Percentiles rank a stretch among this genome's conserved stretches.
phyloP scores from a whole-genome alignment of 1,284 basidiomycete genomes.

The Sanghuangporus baumii region DNA sequence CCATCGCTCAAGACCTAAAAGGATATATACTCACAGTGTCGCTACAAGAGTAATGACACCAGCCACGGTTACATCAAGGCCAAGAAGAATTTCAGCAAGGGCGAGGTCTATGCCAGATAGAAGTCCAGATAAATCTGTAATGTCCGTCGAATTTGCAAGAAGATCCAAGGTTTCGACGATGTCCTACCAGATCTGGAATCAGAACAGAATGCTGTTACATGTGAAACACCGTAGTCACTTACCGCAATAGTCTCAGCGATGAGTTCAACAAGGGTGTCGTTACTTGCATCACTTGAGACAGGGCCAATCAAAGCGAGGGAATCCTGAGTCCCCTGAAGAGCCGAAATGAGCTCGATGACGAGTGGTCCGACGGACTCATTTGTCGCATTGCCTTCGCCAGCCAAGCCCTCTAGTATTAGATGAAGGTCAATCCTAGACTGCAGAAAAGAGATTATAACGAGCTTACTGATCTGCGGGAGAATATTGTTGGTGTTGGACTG shows the following conservation, averaged over 20 bases:
- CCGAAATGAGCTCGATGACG: conserved; percentile 10
- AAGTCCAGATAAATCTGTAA: conserved; percentile 11
- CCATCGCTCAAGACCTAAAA: not conserved
- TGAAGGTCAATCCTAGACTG: not conserved
- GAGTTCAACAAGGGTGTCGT: conserved; percentile 12
- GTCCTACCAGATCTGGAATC: not conserved
- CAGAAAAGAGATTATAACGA: not conserved
- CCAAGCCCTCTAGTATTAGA: not conserved
- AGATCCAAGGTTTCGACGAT: conserved; percentile 2
- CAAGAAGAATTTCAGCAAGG: conserved; percentile 17
- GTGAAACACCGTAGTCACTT: not conserved
- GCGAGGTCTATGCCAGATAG: conserved; percentile 17
- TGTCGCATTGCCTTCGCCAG: not conserved
- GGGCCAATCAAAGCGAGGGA: conserved; percentile 3
- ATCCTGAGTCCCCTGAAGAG: conserved; percentile 14
- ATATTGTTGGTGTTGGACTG: conserved; percentile 3
- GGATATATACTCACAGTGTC: not conserved
- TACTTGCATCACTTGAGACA: conserved; percentile 1
- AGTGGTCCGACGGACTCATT: conserved; percentile 10
- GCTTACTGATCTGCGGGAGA: conserved; percentile 14
- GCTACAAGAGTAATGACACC: conserved; percentile 19
- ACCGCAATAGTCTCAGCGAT: conserved; percentile 10
- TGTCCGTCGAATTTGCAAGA: not conserved
- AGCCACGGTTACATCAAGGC: conserved; percentile 15
- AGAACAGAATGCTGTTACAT: not conserved